phyloP scores from a whole-genome alignment of 805 yeast genomes.

The Metschnikowia anglica region DNA sequence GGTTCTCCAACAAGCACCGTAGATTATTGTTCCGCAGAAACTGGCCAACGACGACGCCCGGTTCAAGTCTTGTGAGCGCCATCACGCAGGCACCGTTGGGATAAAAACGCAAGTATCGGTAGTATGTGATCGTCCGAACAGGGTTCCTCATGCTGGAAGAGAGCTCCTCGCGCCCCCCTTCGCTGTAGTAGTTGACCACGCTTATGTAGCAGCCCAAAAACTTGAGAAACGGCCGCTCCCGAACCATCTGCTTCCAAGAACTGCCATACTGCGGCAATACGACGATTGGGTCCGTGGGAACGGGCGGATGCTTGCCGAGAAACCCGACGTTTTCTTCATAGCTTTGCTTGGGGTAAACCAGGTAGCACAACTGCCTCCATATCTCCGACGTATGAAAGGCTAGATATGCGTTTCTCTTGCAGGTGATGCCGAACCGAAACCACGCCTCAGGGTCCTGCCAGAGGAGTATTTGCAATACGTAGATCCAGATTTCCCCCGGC shows the following conservation, averaged over 20 bases:
- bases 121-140: conserved; percentile 80
- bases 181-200: conserved; percentile 77
- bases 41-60: conserved; percentile 60
- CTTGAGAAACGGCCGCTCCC: conserved; percentile 72
- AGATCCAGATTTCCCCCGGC: conserved; percentile 58
- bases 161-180: conserved; percentile 71
- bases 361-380: conserved; percentile 51
- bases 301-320: conserved; percentile 28
- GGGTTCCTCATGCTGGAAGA: conserved; percentile 72
- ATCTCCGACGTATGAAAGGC: conserved; percentile 53
- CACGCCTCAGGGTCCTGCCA: conserved; percentile 57
- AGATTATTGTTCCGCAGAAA: conserved; percentile 36
- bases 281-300: conserved; percentile 33
- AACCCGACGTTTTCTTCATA: conserved; percentile 51
- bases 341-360: conserved; percentile 53
- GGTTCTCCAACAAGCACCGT: conserved; percentile 19
- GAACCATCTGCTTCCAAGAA: conserved; percentile 51
- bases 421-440: conserved; percentile 59
- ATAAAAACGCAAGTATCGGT: conserved; percentile 78
- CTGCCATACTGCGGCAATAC: conserved; percentile 31
- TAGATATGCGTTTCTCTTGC: conserved; percentile 53
- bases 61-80: conserved; percentile 71
- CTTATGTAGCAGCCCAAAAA: conserved; percentile 84
- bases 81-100: conserved; percentile 75
- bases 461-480: conserved; percentile 50